These are phyloP conservation scores for Limtongozyma cylindracea DNA, from an alignment of 805 yeast genomes.

Conservation along the genomic window DNA sequence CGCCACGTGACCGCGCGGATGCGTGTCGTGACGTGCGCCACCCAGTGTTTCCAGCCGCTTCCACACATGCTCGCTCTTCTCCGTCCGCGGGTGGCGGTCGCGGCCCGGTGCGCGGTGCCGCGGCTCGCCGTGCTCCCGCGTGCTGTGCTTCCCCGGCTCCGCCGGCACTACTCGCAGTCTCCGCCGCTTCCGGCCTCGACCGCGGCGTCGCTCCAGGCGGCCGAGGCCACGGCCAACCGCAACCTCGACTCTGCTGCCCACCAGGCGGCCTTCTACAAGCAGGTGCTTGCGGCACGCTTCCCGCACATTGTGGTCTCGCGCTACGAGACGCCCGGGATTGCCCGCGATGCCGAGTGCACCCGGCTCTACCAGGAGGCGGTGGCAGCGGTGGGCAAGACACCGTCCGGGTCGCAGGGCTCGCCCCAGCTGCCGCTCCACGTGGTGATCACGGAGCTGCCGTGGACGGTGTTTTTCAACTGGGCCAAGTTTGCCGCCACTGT, in stretches of 20 bases:
- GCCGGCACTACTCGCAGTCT: background rate
- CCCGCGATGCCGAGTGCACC: conserved; percentile 58
- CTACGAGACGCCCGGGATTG: conserved; percentile 85
- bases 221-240: conserved; percentile 74
- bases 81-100: too few relatives aligned
- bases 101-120: too few relatives aligned
- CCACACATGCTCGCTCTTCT: too few relatives aligned
- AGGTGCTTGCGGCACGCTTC: conserved; percentile 52
- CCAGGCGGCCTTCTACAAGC: conserved; percentile 69
- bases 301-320: conserved; percentile 95
- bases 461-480: conserved; percentile 65
- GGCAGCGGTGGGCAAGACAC: conserved; percentile 47
- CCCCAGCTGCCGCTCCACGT: conserved; percentile 79
- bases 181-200: conserved; percentile 5
- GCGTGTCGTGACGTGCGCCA: too few relatives aligned
- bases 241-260: conserved; percentile 38
- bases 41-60: too few relatives aligned
- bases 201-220: conserved; percentile 9
- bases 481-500: conserved; percentile 70
- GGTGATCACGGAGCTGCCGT: conserved; percentile 66
- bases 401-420: conserved; percentile 60
- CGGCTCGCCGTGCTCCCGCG: too few relatives aligned
- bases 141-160: too few relatives aligned
- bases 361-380: conserved; percentile 62
- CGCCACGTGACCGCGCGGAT: too few relatives aligned